Percentiles rank a stretch among this genome's conserved stretches.
Evolutionary conservation across 768 basidiomycete genomes (phyloP).

Genomic region (Tremella mesenterica): DNA sequence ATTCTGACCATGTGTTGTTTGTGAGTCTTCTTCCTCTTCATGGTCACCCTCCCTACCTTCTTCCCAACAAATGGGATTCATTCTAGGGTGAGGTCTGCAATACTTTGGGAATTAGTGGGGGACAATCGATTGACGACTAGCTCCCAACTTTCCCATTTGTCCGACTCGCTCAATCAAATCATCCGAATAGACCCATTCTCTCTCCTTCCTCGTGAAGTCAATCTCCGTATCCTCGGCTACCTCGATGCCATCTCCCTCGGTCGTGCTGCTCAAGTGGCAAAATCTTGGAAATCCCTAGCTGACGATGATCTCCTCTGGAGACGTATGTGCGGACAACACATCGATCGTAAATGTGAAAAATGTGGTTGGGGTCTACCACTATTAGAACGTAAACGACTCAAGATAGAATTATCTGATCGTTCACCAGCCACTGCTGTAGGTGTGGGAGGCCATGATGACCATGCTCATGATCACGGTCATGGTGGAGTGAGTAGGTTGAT

Average conservation of each 20-base stretch:
- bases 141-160: slow-evolving; percentile 90
- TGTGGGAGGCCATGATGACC: slow-evolving; percentile 19
- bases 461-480: slow-evolving; percentile 14
- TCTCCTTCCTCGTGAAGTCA: slow-evolving; percentile 81
- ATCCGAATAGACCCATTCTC: slow-evolving; percentile 93
- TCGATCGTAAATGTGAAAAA: slow-evolving; percentile 89
- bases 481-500: slow-evolving; percentile 13
- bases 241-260: slow-evolving; percentile 90
- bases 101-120: no score
- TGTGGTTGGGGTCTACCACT: slow-evolving; percentile 97
- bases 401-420: slow-evolving; percentile 35
- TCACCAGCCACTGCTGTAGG: slow-evolving; percentile 28
- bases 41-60: background rate
- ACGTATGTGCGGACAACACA: slow-evolving; percentile 95
- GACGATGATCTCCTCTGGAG: slow-evolving; percentile 95
- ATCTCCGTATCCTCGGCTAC: slow-evolving; percentile 72
- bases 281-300: slow-evolving; percentile 74
- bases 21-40: slow-evolving; percentile 21
- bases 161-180: slow-evolving; percentile 79
- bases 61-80: no score
- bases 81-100: no score
- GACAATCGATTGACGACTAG: slow-evolving; percentile 15
- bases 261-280: slow-evolving; percentile 82
- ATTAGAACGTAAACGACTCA: slow-evolving; percentile 52
- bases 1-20: slow-evolving; percentile 99